Evolutionary conservation across 2,329 filamentous ascomycete species (phyloP).

Genomic region (Ceratocystis variospora): DNA sequence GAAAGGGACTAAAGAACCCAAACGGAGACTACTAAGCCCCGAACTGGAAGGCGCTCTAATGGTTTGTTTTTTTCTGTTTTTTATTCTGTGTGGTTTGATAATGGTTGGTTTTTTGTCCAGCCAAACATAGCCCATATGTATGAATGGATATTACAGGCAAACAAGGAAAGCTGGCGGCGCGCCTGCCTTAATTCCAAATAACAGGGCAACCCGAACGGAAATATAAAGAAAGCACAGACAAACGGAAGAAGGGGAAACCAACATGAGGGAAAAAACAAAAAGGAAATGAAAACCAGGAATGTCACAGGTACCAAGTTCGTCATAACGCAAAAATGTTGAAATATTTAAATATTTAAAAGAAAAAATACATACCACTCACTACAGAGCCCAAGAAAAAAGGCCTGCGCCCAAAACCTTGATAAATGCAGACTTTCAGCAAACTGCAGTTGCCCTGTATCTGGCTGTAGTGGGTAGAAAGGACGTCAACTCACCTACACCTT

Average conservation of each 20-base stretch:
- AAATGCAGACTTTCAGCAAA: background rate
- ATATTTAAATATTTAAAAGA: too few species aligned
- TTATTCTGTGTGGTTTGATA: background rate
- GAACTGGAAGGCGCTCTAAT: background rate
- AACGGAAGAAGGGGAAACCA: background rate
- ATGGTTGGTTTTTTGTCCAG: background rate
- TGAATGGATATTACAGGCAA: background rate
- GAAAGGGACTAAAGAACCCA: background rate
- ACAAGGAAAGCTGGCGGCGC: background rate
- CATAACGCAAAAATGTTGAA: background rate
- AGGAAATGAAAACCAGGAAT: background rate
- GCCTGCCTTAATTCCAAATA: background rate
- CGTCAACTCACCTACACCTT: background rate
- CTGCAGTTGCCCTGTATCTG: background rate
- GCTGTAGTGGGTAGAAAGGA: background rate
- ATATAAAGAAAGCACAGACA: background rate
- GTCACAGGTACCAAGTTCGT: background rate
- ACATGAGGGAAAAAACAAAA: background rate
- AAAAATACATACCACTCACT: background rate
- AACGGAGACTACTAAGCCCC: background rate
- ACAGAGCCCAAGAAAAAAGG: background rate
- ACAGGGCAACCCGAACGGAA: background rate
- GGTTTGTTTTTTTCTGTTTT: background rate
- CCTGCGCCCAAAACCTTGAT: background rate
- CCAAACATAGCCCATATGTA: background rate